A percentile compares a stretch with the other conserved stretches of the same genome.
Evolutionary conservation across 352 stramenopile genomes (phyloP).

Genomic region (Phytophthora macrochlamydospora): DNA sequence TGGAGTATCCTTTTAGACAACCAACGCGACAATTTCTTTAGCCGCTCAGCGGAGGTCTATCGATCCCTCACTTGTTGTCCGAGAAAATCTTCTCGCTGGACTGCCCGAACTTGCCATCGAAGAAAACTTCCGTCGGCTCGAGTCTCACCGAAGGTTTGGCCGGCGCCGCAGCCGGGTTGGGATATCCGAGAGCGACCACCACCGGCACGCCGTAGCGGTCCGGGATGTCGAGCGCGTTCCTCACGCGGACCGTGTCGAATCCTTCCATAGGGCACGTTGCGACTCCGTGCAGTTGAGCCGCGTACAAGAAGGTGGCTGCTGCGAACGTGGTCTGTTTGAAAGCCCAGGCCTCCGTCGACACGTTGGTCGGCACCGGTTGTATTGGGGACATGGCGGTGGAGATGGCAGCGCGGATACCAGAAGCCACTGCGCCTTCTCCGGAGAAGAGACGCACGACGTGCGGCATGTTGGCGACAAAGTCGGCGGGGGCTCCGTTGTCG

Average conservation of each 20-base stretch:
- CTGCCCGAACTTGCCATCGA: conserved; percentile 83
- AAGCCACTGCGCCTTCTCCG: conserved; percentile 66
- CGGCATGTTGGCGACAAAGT: conserved; percentile 61
- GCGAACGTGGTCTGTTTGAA: conserved; percentile 86
- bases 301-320: conserved; percentile 71
- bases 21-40: too few relatives aligned
- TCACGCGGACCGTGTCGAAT: conserved; percentile 71
- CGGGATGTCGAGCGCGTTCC: conserved; percentile 72
- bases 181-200: conserved; percentile 72
- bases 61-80: conserved; percentile 7
- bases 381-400: conserved; percentile 72
- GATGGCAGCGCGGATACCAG: conserved; percentile 56
- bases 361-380: conserved; percentile 57
- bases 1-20: neutral
- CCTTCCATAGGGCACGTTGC: conserved; percentile 83
- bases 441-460: conserved; percentile 74
- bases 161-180: conserved; percentile 27
- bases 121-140: conserved; percentile 75
- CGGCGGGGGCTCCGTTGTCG: conserved; percentile 52
- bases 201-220: conserved; percentile 81
- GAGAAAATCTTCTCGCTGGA: conserved; percentile 67
- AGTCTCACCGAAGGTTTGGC: conserved; percentile 51
- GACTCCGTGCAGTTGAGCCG: conserved; percentile 69
- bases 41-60: too few relatives aligned
- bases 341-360: conserved; percentile 76